Base-by-base conservation (phyloP, 345 rosid genomes). In the Citrus inodora region DNA sequence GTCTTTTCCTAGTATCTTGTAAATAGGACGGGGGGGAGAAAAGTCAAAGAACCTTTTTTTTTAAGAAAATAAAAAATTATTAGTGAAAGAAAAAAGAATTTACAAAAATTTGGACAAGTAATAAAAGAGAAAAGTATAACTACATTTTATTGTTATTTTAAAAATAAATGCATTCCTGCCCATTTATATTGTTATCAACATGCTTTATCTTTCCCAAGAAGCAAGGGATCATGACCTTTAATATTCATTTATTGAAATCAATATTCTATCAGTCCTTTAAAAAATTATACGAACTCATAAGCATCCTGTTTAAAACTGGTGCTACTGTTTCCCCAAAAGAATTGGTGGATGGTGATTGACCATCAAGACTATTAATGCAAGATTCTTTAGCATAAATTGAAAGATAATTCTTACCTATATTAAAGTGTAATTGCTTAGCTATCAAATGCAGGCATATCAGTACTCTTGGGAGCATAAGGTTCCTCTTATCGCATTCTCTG, bases 401-500 rank as follows among this genome's bases (percentile, higher is more conserved):
- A 71, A 71, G 46, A 70, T 40, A n/a, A 14, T 21, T 28, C 32
- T 30, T 32, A 24, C 24, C 30, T 17, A 6, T 1, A 42, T 42
- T 60, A 21, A 28, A 63, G 11, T 56, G 11, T 25, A n/a, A 67
- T 37, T n/a, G 67, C 73, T 53, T 63, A 17, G 27, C 42, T 5
- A 63, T 67, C 56, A 55, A 62, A 71, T 85, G 86, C 89, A 97
- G 99, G 88, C 95, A 4, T 90, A 86, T 72, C 76, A 82, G 37
- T 96, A 90, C 85, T 96, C 98, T 75, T 79, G 83, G 87, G 89
- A 92, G 89, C 92, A 94, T 63, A 85, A 86, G 79, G 84, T 94
- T 87, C 99, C 98, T 79, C 91, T 96, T n/a, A 79, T 96, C 70
- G 98, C 98, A 71, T 96, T 92, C 84, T 75, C 94, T 76, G 87